Evolutionary conservation across 2,329 filamentous ascomycete species (phyloP), one percentile per base, ranked within the genome.

Genomic region (Bimuria novae-zelandiae): DNA sequence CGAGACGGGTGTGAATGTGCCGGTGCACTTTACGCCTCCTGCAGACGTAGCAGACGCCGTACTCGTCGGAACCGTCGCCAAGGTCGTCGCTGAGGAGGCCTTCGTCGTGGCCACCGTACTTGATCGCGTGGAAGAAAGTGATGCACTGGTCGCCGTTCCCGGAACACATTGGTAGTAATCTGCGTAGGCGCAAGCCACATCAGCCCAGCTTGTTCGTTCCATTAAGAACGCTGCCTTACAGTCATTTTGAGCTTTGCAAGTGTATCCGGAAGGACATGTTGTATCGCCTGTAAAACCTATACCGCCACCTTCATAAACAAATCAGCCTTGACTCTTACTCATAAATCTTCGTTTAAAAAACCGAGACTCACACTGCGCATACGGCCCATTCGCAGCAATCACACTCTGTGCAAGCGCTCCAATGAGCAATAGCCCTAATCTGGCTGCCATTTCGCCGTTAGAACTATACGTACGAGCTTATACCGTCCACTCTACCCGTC

Each of bases 1-100:
- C 0, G 79, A 75, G 41, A 82, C 75, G 3, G 74, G 63, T 2
- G 65, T 67, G 62, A 82, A 83, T 5, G 70, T 73, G 1, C 75
- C 74, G 1, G 68, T 67, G 55, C 79, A 82, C 46, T 60, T 62
- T 21, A 66, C 58, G 10, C 57, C 52, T 1, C 62, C 62, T 8
- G 56, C 49, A 30, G 51, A 50, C 2, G 55, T 44, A 14, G 25
- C 32, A 19, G 40, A 19, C 37, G 48, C 51, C 6, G 40, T 21
- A n/a, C n/a, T n/a, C n/a, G n/a, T n/a, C 29, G 60, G 7, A 45
- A 46, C 40, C 11, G 27, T 48, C 12, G 22, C 25, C 12, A 37
- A 12, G 25, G 37, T 41, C 14, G 49, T 36, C 4, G 46, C 44
- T 12, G 48, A 49, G 30, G 50, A n/a, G 4, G 8, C n/a, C n/a